A percentile compares a stretch with the other conserved stretches of the same genome.
Evolutionary conservation across 164 flowering plant genomes (phyloP).

Genomic region (Annona squamosa): DNA sequence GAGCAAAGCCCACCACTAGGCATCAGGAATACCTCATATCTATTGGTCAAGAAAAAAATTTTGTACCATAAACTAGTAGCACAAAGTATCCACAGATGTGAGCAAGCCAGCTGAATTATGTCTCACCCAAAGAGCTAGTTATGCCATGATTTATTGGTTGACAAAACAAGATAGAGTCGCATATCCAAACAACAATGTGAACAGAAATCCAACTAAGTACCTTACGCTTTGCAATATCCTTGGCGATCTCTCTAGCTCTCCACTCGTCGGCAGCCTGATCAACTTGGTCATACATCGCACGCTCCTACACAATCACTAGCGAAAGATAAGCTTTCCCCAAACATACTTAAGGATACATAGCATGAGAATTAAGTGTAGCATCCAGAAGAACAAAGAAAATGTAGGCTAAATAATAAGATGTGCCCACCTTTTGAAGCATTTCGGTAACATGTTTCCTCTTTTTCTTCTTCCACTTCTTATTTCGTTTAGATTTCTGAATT

Average conservation of each 20-base stretch:
- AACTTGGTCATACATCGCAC: constrained; percentile 56
- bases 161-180: neutral
- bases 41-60: neutral
- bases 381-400: neutral
- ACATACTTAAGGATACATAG: neutral
- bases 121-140: neutral
- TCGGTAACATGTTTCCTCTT: constrained; percentile 68
- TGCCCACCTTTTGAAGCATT: constrained; percentile 47
- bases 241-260: constrained; percentile 93
- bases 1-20: neutral
- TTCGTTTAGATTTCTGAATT: constrained; percentile 54
- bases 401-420: constrained; percentile 5
- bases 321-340: neutral
- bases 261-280: constrained; percentile 92
- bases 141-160: neutral
- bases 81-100: neutral
- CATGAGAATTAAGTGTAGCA: neutral
- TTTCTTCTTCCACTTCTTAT: constrained; percentile 76
- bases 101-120: neutral
- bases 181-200: neutral
- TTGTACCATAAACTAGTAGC: neutral
- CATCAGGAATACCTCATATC: neutral
- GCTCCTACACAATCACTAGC: constrained; percentile 41
- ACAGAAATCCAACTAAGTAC: constrained; percentile 21
- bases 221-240: constrained; percentile 81